These are phyloP conservation scores for Centella asiatica DNA, from an alignment of 129 eudicot species.

Conservation along the genomic window DNA sequence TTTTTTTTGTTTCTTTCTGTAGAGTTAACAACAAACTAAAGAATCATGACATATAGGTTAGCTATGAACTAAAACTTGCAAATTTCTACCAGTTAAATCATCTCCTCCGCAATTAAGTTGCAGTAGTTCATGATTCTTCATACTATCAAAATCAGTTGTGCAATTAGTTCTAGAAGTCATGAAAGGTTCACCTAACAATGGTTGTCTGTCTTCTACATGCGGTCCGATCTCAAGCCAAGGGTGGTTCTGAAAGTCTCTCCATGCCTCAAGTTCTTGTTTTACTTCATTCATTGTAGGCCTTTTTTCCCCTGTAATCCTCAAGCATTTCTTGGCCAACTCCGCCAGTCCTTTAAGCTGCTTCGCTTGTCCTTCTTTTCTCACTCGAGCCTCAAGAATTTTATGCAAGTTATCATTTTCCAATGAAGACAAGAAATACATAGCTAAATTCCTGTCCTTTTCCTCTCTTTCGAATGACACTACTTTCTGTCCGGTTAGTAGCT, in stretches of 20 bases:
- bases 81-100: no score
- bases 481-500: slow-evolving; percentile 13
- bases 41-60: no score
- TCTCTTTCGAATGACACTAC: slow-evolving; percentile 5
- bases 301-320: slow-evolving; percentile 3
- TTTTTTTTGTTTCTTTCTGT: no score
- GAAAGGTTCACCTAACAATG: not conserved
- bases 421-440: slow-evolving; percentile 9
- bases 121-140: slow-evolving; percentile 8
- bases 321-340: not conserved
- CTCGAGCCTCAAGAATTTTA: slow-evolving; percentile 7
- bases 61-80: no score
- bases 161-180: not conserved
- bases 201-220: slow-evolving; percentile 1
- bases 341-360: slow-evolving; percentile 9
- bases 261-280: not conserved
- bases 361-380: slow-evolving; percentile 5
- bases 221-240: not conserved
- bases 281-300: slow-evolving; percentile 16
- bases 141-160: not conserved
- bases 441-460: slow-evolving; percentile 1
- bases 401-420: slow-evolving; percentile 1
- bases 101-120: not conserved
- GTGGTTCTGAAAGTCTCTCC: not conserved
- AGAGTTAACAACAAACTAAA: no score